Percentiles rank a stretch among this genome's conserved stretches.
Conservation (phyloP, 2,329 filamentous ascomycete species). For the Lasiodiplodia gonubiensis region DNA sequence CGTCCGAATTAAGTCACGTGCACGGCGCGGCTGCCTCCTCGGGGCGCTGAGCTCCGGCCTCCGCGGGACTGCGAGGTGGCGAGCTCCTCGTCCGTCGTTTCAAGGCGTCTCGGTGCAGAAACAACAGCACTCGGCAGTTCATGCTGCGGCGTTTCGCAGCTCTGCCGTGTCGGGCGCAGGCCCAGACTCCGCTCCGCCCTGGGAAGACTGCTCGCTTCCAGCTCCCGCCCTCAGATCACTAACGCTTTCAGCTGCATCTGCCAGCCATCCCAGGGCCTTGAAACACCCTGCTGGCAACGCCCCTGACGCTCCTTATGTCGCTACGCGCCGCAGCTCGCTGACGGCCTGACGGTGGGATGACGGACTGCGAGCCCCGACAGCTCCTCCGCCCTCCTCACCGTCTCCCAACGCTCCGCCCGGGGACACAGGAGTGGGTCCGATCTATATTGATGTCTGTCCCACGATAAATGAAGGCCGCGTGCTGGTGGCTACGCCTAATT, state of each 20-base stretch:
- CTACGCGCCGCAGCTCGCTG: too few relatives aligned
- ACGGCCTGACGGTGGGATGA: conserved; percentile 9
- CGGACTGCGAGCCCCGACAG: neutral
- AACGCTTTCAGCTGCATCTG: conserved; percentile 5
- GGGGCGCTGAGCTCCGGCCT: neutral
- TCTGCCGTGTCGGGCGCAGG: neutral
- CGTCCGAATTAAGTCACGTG: neutral
- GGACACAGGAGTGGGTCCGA: neutral
- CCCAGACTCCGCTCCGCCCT: conserved; percentile 19
- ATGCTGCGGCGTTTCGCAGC: neutral
- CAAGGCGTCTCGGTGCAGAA: neutral
- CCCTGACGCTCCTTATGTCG: conserved; percentile 15
- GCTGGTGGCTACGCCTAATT: conserved; percentile 6
- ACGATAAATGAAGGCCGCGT: conserved; percentile 7
- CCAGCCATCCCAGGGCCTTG: conserved; percentile 23
- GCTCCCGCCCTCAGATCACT: conserved; percentile 15
- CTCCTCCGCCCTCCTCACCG: neutral
- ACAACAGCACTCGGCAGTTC: neutral
- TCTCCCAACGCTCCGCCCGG: conserved; percentile 12
- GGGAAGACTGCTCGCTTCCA: conserved; percentile 3
- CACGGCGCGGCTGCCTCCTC: neutral
- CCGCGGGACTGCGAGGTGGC: neutral
- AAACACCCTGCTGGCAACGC: conserved; percentile 5
- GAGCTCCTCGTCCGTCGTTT: neutral
- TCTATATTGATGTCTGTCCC: conserved; percentile 5